These are phyloP conservation scores for Fusarium sublunatum DNA, from an alignment of 2,329 filamentous ascomycete species.

Conservation along the genomic window DNA sequence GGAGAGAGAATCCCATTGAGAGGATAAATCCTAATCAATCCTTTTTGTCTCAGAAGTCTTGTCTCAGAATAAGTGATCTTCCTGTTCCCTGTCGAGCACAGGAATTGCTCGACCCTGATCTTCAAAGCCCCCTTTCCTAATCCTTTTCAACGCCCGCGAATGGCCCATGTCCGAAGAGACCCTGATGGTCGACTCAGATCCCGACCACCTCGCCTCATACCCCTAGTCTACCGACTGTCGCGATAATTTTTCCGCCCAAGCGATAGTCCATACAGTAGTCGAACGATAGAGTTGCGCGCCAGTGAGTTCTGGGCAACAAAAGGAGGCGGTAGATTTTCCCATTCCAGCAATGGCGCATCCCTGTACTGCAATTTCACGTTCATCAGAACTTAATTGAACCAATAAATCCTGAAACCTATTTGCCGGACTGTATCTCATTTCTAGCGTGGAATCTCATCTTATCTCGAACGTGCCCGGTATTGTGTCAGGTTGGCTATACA, in stretches of 20 bases:
- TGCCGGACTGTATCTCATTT: conserved; percentile 28
- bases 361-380: conserved; percentile 26
- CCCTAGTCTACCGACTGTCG: conserved; percentile 4
- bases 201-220: conserved; percentile 15
- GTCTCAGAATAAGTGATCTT: conserved; percentile 27
- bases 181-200: conserved; percentile 16
- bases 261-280: conserved; percentile 22
- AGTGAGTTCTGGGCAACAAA: conserved; percentile 9
- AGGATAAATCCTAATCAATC: not conserved
- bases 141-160: conserved; percentile 12
- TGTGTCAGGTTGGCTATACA: conserved; percentile 14
- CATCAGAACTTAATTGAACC: conserved; percentile 35
- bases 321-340: conserved; percentile 8
- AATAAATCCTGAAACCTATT: conserved; percentile 29
- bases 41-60: conserved; percentile 27
- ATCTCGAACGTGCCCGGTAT: conserved; percentile 11
- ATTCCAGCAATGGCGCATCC: conserved; percentile 26
- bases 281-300: conserved; percentile 14
- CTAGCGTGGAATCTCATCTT: too few species aligned
- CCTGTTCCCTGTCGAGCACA: conserved; percentile 17
- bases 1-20: conserved; percentile 7
- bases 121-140: conserved; percentile 18
- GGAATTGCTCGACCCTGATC: conserved; percentile 22
- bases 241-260: conserved; percentile 23
- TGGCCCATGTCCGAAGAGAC: not conserved